Evolutionary conservation across 2,329 filamentous ascomycete genomes (phyloP).

Genomic region (Clonostachys chloroleuca): DNA sequence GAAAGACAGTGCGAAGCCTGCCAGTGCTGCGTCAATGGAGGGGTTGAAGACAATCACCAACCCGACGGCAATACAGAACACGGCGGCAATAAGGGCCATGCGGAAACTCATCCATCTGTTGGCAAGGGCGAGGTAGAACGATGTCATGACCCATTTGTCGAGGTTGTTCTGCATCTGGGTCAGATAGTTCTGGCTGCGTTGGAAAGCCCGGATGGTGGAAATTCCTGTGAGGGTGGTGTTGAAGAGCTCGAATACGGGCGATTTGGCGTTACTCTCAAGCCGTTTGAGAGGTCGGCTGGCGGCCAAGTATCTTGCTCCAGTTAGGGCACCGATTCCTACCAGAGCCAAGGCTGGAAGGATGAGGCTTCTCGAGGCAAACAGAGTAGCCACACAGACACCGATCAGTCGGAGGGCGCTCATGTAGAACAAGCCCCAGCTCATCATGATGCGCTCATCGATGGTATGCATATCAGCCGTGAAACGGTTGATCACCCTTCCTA

Average conservation of each 20-base stretch:
- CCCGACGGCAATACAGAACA: slow-evolving; percentile 64
- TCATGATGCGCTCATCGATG: slow-evolving; percentile 64
- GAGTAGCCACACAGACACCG: slow-evolving; percentile 61
- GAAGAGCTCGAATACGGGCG: slow-evolving; percentile 78
- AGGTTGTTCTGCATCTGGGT: slow-evolving; percentile 66
- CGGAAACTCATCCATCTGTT: slow-evolving; percentile 76
- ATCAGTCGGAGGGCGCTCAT: slow-evolving; percentile 57
- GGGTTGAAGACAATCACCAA: slow-evolving; percentile 58
- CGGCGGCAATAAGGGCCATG: slow-evolving; percentile 63
- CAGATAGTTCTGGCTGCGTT: slow-evolving; percentile 62
- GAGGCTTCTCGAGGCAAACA: slow-evolving; percentile 65
- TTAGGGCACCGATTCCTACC: slow-evolving; percentile 50
- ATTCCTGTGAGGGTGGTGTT: slow-evolving; percentile 69
- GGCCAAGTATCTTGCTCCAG: slow-evolving; percentile 60
- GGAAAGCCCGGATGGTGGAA: slow-evolving; percentile 73
- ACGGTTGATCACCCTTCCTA: slow-evolving; percentile 72
- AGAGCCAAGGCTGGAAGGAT: slow-evolving; percentile 57
- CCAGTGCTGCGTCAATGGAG: slow-evolving; percentile 62
- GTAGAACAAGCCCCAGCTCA: slow-evolving; percentile 56
- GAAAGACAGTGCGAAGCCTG: slow-evolving; percentile 73
- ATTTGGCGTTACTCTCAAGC: slow-evolving; percentile 72
- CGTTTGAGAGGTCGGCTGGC: slow-evolving; percentile 73
- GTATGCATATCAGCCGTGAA: slow-evolving; percentile 75
- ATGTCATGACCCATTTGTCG: slow-evolving; percentile 62
- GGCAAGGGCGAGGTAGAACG: slow-evolving; percentile 66